phyloP scores from a whole-genome alignment of 345 rosid genomes.

The Trapa incisa region DNA sequence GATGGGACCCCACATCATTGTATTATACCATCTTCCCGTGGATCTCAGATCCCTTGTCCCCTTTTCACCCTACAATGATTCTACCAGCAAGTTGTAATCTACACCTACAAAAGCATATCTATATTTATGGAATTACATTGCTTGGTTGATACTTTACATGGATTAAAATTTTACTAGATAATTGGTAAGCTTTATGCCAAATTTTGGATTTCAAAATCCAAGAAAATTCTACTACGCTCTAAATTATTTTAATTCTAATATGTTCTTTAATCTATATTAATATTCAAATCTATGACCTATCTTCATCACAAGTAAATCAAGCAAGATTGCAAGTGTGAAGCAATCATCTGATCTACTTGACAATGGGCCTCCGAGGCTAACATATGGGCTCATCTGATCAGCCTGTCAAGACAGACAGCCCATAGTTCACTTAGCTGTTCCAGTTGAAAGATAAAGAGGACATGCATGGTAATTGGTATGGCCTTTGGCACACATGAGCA shows the following conservation, averaged over 20 bases:
- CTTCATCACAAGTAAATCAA: too few species aligned
- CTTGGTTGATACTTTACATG: too few species aligned
- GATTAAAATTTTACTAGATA: too few species aligned
- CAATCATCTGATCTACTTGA: too few species aligned
- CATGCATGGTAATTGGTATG: background rate
- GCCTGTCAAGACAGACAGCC: background rate
- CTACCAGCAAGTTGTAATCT: background rate
- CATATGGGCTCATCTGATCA: background rate
- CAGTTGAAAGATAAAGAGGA: background rate
- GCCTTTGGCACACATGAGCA: background rate
- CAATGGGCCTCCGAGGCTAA: background rate
- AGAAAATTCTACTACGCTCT: too few species aligned
- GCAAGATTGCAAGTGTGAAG: too few species aligned
- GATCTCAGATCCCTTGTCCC: background rate
- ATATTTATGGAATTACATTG: too few species aligned
- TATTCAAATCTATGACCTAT: too few species aligned
- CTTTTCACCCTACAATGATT: background rate
- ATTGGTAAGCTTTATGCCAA: too few species aligned
- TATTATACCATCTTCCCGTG: background rate
- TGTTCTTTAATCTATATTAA: too few species aligned
- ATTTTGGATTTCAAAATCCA: too few species aligned
- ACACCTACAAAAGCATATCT: background rate
- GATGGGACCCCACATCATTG: background rate
- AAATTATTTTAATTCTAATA: too few species aligned
- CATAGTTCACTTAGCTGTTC: background rate